Base-by-base conservation (phyloP, 2,329 filamentous ascomycete species). In the Colletotrichum karsti region DNA sequence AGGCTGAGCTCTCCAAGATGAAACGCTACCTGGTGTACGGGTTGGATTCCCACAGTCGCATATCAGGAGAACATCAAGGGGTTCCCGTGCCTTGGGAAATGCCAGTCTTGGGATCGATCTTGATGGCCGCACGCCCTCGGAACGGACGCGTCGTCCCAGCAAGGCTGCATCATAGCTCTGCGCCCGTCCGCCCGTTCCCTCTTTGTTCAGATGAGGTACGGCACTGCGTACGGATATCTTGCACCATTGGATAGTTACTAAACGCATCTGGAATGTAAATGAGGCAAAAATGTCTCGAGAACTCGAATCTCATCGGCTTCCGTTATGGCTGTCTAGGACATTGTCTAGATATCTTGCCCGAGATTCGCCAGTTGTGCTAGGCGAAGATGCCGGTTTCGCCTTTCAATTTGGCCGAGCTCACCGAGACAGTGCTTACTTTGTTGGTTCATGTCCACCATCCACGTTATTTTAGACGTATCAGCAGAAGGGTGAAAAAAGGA, bases 401-500 rank as follows among this genome's bases (percentile, higher is more conserved):
- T 39, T 28, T 24, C 44, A 15, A 54, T 68, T 68, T 59, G 65
- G 33, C 60, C 65, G 65, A 68, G 26, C 9, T 37, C 46, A 48
- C 65, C 65, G 65, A 68, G 60, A 68, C 60, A 68, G 37, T 50
- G 46, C 65, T 65, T 65, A 50, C 60, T 37, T 7, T 41, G 3
- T 67, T 50, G 22, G 39, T 59, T n/a, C 9, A 35, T 41, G 61
- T 60, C 20, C n/a, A 28, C 15, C 30, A n/a, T 54, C 24, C 8
- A 54, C 37, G 37, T 33, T 59, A 33, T 57, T n/a, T 54, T 59
- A 20, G 39, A 59, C 28, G 28, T 51, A n/a, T 9, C 28, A 15
- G 30, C 28, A 37, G 13, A 28, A 60, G 12, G 12, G 26, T 22
- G 13, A 30, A 28, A 39, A n/a, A 39, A 55, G n/a, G 26, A 55